Base-by-base conservation (phyloP, 495 filamentous ascomycete species). In the Xylaria cubensis region DNA sequence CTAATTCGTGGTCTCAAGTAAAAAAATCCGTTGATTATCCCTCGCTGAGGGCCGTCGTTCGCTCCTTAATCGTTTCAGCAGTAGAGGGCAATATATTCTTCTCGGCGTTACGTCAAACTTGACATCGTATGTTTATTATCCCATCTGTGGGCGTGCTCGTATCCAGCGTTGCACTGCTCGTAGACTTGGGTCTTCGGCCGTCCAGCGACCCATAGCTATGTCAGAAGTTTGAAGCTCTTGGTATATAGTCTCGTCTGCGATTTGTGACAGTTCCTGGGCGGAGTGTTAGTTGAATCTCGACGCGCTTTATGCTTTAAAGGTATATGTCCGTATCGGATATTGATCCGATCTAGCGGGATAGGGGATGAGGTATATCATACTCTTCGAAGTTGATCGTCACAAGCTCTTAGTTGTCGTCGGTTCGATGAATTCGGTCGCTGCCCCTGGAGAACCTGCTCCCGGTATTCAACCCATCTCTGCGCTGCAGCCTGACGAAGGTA, bases 401-500 rank as follows among this genome's bases (percentile, higher is more conserved):
- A 81, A 26, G 80, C 82, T 74, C 89, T 87, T 67, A 97, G 80
- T 59, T 89, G 87, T 9, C 86, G 74, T 36, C 85, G 81, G 75
- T 92, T 88, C 58, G 86, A 83, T 41, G 86, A 80, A 64, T 86
- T 86, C 62, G 92, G 87, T 73, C 84, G 84, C 71, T 89, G 86
- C 51, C 92, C 92, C 73, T 89, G 86, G 34, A 95, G 84, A 56
- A 93, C 84, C 46, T 84, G 83, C 24, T 90, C 86, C 50, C 94
- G 88, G 75, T 90, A 88, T 73, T 93, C 91, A 74, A 92, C 83
- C 94, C 94, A 97, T 78, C 93, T 87, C 75, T 90, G 88, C 24
- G 90, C 93, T 17, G 94, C 93, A 5, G 88, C 88, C 51, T 92
- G 91, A 36, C 92, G 90, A 21, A 95, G 87, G 75, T 95, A 95